phyloP scores from a whole-genome alignment of 148 eudicot species.

The Camellia granthamiana region DNA sequence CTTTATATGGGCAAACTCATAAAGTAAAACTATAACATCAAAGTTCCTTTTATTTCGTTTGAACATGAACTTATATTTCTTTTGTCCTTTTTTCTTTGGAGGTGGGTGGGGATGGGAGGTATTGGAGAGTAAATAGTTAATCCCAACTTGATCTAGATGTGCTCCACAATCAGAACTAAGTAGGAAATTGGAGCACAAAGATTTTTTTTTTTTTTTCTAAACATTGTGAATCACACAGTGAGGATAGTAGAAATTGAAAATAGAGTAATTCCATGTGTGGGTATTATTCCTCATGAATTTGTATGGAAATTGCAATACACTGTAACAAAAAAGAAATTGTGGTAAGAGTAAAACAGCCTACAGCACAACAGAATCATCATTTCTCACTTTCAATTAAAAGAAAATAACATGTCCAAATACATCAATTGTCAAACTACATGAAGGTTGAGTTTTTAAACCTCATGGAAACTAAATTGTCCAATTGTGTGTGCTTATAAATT shows the following conservation, averaged over 20 bases:
- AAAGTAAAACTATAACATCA: neutral
- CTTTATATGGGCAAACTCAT: neutral
- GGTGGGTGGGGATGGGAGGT: neutral
- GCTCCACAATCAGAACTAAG: neutral
- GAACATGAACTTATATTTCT: neutral
- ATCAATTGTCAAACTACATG: neutral
- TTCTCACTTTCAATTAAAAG: neutral
- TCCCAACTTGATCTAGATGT: neutral
- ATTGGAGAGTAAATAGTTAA: neutral
- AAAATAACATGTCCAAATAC: neutral
- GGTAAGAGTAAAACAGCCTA: neutral
- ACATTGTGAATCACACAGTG: neutral
- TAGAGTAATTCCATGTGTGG: neutral
- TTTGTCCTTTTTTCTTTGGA: neutral
- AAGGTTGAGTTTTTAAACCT: neutral
- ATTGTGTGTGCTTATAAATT: neutral
- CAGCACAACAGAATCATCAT: neutral
- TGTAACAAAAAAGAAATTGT: too few species aligned
- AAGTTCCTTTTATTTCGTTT: neutral
- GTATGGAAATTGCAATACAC: too few species aligned
- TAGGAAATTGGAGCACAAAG: neutral
- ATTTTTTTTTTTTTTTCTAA: neutral
- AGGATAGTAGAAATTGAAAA: neutral
- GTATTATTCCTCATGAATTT: too few species aligned
- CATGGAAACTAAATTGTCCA: neutral